phyloP scores from a whole-genome alignment of 306 rosid genomes.

The Arachis stenosperma region DNA sequence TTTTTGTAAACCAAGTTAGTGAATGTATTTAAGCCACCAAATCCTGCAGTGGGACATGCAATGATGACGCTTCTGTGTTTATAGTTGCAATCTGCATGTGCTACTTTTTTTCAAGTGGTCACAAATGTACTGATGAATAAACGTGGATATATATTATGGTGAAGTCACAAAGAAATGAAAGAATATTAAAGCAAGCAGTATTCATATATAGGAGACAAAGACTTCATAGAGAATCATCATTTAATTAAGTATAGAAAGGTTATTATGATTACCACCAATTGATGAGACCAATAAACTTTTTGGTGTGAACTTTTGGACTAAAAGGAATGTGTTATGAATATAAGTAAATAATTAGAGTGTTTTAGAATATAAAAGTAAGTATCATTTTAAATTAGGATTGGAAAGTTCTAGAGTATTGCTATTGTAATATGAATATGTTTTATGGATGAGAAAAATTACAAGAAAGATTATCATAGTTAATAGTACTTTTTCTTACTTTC shows the following conservation, averaged over 20 bases:
- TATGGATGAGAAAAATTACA: too few relatives aligned
- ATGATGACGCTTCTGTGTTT: slow-evolving; percentile 2
- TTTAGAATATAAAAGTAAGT: too few relatives aligned
- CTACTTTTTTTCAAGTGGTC: not conserved
- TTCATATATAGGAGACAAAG: not conserved
- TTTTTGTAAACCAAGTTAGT: slow-evolving; percentile 12
- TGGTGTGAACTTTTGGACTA: not conserved
- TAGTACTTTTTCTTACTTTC: too few relatives aligned
- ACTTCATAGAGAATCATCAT: slow-evolving; percentile 7
- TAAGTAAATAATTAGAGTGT: too few relatives aligned
- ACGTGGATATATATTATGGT: not conserved
- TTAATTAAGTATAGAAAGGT: not conserved
- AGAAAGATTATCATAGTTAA: too few relatives aligned
- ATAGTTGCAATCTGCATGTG: not conserved
- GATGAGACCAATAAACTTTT: not conserved
- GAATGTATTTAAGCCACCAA: slow-evolving; percentile 11
- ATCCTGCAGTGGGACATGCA: slow-evolving; percentile 1
- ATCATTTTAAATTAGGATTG: too few relatives aligned
- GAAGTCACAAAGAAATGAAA: not conserved
- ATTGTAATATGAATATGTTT: too few relatives aligned
- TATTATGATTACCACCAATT: not conserved
- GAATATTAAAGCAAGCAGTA: not conserved
- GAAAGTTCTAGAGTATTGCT: too few relatives aligned
- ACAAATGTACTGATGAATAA: not conserved
- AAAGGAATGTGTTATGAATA: not conserved